phyloP scores from a whole-genome alignment of 2,329 filamentous ascomycete genomes.

The Mollisiaceae sp. region DNA sequence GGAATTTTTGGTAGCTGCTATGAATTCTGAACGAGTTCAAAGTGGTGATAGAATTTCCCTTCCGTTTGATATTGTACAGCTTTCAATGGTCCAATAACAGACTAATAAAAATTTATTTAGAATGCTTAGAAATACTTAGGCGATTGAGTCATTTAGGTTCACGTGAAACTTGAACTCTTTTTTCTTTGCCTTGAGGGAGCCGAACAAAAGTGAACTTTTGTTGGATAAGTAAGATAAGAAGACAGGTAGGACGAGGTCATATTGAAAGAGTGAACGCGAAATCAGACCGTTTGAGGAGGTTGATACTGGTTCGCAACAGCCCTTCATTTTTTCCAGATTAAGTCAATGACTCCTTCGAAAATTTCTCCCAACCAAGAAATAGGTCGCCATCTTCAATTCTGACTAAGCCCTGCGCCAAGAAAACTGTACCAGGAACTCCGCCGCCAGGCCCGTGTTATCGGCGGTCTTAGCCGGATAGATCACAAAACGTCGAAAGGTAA shows the following conservation, averaged over 20 bases:
- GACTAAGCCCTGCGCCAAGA: conserved; percentile 5
- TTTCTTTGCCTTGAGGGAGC: neutral
- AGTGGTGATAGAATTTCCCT: neutral
- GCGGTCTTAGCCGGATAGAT: conserved; percentile 5
- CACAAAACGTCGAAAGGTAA: conserved; percentile 7
- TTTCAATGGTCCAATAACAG: neutral
- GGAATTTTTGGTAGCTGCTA: no score
- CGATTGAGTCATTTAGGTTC: neutral
- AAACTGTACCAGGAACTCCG: conserved; percentile 4
- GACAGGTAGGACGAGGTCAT: neutral
- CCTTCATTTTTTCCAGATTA: neutral
- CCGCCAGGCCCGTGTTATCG: neutral
- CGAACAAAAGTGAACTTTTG: neutral
- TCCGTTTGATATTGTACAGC: neutral
- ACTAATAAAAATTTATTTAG: neutral
- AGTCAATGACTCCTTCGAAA: neutral
- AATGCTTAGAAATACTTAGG: neutral
- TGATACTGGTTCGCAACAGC: no score
- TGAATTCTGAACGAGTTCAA: no score
- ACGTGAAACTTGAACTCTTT: neutral
- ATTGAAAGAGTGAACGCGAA: neutral
- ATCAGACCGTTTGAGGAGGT: neutral
- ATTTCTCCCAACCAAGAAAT: neutral
- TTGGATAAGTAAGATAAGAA: neutral
- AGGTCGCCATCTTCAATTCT: neutral